Evolutionary conservation across 2,329 filamentous ascomycete genomes (phyloP), one percentile per base, ranked within the genome.

Genomic region (Aphanocladium album): DNA sequence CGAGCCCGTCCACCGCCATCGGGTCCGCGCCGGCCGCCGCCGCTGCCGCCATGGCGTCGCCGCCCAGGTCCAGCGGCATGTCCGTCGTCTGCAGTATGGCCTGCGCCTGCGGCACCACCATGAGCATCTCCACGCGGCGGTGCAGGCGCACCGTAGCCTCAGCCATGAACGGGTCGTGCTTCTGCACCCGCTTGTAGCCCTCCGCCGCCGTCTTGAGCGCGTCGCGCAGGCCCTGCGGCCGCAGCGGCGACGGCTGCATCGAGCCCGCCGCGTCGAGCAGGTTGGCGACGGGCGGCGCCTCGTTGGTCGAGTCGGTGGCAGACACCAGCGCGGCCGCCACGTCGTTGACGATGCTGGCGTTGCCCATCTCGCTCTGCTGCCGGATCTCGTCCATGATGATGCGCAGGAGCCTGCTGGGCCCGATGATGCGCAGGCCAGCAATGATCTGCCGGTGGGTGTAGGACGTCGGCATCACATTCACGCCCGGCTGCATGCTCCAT

Each of bases 381-480:
- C 83, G 84, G 7, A 91, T 73, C 65, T 92, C 89, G 8, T 91
- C 85, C 12, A 91, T 69, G 23, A 93, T 82, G 6, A 85, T 74
- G 2, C 79, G 72, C 0, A 93, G 73, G 0, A 90, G 74, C 5
- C 80, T 77, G 61, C 79, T 82, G 0, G 87, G 82, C 0, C 89
- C 89, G 1, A 89, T 74, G 35, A 89, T 76, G 60, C 83, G 81
- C 39, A 84, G 72, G 0, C 82, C 84, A 0, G 82, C 79, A 9
- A 90, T 80, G 2, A 91, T 76, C 64, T 89, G 87, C 5, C 87
- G 84, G 69, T 92, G 89, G 0, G 88, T 90, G 70, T 93, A 93
- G 12, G 82, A 80, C 0, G 89, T 80, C 1, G 84, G 83, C 75
- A 83, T 83, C 35, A 76, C 76, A 61, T 81, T 84, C 39, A 81